Evolutionary conservation across 106 monocot genomes (phyloP), one percentile per base, ranked within the genome.

Genomic region (Acanthochlamys bracteata): DNA sequence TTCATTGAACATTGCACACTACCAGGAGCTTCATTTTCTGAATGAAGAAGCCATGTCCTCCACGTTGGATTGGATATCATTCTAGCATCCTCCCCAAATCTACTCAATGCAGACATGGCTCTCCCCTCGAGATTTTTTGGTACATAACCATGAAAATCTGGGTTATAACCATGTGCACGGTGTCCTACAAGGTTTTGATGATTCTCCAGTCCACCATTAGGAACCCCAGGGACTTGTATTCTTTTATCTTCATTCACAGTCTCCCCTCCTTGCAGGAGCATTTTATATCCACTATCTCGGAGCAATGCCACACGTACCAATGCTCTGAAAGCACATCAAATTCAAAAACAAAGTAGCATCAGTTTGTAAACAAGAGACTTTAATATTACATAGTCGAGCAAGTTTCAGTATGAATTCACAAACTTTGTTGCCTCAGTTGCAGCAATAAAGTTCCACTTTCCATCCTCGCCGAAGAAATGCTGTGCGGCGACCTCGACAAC

Each of bases 261-360:
- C 66, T 82, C 95, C 41, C 95, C 95, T 67, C 90, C 95, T 83
- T 95, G 87, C 68, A 95, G 55, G 24, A 95, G 84, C 84, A 95
- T 84, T 70, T 76, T 82, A 64, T 82, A 95, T n/a, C 95, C 90
- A 59, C 87, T 82, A 57, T 90, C 84, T 10, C 65, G 52, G 61
- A 95, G 75, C 52, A 76, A 79, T 61, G 78, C 90, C 62, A 95
- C 72, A 46, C 95, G 82, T 41, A 80, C 79, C 58, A 84, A 33
- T 68, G 68, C 90, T 86, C 95, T 95, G 65, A 61, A 1, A 64
- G 3, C 26, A 41, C 60, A 20, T 15, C 23, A 69, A 24, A 13
- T 43, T 4, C 33, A 1, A 6, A 33, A 33, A 33, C 33, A 33
- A 33, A 33, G 6, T 6, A 33, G 33, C 33, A 33, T 33, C 33